Percentiles rank a stretch among this genome's conserved stretches.
These are phyloP conservation scores for Catunica adiposa DNA, from an alignment of 2,329 filamentous ascomycete species.

Conservation along the genomic window DNA sequence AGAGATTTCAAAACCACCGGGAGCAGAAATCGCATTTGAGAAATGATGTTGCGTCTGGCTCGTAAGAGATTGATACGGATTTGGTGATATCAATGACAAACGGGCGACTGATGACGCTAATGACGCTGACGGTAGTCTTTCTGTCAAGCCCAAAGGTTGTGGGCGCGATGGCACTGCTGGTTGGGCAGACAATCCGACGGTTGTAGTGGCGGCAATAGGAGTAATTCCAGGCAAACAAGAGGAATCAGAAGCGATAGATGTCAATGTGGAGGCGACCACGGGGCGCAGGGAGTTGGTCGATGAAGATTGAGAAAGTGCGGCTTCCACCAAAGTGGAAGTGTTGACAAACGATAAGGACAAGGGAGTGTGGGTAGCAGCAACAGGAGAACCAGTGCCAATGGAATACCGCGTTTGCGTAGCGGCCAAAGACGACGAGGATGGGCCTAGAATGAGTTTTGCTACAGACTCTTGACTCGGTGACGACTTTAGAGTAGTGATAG, in stretches of 20 bases:
- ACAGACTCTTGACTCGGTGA: neutral
- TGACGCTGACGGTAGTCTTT: neutral
- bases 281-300: neutral
- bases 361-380: constrained; percentile 1
- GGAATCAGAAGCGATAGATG: neutral
- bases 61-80: constrained; percentile 4
- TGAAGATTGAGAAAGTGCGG: neutral
- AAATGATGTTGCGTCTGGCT: neutral
- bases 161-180: constrained; percentile 5
- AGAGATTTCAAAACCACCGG: too few species aligned
- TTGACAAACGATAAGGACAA: neutral
- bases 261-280: neutral
- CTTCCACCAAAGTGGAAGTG: constrained; percentile 1
- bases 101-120: constrained; percentile 1
- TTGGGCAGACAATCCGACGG: constrained; percentile 11
- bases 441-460: neutral
- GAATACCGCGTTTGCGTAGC: neutral
- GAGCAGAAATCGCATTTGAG: neutral
- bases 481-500: neutral
- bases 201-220: constrained; percentile 10
- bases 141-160: neutral
- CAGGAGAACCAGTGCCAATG: neutral
- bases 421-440: neutral
- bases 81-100: constrained; percentile 8
- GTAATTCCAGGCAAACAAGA: neutral